A percentile compares a stretch with the other conserved stretches of the same genome.
Conservation (phyloP, 2,329 filamentous ascomycete genomes). For the Neofusicoccum sp. region DNA sequence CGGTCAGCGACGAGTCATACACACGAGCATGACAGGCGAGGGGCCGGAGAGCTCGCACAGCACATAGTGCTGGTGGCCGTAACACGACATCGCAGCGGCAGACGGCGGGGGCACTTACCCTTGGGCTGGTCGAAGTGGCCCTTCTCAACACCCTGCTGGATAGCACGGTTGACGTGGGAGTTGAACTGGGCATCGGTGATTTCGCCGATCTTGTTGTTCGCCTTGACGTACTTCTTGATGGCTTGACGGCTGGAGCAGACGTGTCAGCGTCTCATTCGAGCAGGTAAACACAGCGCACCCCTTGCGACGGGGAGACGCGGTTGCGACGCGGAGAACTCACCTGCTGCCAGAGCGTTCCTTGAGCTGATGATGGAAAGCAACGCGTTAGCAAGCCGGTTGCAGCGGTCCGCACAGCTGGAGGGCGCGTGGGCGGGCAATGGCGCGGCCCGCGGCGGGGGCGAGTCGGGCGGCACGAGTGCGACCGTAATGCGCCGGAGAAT, state of each 20-base stretch:
- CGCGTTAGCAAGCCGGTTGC: constrained; percentile 47
- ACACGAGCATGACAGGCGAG: too few relatives aligned
- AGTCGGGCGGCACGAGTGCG: constrained; percentile 36
- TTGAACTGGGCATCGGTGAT: constrained; percentile 60
- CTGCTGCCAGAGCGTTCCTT: constrained; percentile 70
- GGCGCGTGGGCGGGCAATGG: constrained; percentile 31
- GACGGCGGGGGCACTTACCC: constrained; percentile 57
- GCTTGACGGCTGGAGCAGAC: constrained; percentile 59
- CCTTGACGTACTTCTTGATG: constrained; percentile 72
- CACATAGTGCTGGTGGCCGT: constrained; percentile 25
- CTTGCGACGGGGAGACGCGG: constrained; percentile 25
- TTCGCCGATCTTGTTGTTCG: constrained; percentile 64
- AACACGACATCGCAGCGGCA: neutral
- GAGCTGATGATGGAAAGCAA: constrained; percentile 52
- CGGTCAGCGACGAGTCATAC: neutral
- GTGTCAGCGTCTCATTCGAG: constrained; percentile 33
- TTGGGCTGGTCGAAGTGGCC: constrained; percentile 87
- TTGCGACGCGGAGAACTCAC: constrained; percentile 49
- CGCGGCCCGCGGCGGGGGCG: constrained; percentile 29
- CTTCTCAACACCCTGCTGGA: constrained; percentile 80
- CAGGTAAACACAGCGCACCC: constrained; percentile 28
- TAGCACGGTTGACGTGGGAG: constrained; percentile 80
- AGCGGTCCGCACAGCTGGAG: constrained; percentile 17
- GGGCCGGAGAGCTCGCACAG: neutral
- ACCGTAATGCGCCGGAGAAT: constrained; percentile 48